Evolutionary conservation across 495 filamentous ascomycete genomes (phyloP).

Genomic region (Neurospora sublineolata): DNA sequence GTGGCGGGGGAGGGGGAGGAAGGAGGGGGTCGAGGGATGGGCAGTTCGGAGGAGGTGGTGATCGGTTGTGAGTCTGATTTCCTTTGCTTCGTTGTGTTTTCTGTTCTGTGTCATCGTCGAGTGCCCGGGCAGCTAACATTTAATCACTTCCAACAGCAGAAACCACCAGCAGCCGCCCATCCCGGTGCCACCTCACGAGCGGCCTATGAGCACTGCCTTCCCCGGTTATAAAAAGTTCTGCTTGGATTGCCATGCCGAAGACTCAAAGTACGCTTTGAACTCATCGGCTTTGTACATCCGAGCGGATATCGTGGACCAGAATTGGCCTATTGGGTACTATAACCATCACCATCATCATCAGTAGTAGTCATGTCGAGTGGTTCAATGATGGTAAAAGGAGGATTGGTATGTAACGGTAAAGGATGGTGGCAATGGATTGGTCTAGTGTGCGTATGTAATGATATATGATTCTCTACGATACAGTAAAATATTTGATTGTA

Average conservation of each 20-base stretch:
- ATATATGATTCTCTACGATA: neutral
- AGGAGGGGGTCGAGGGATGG: neutral
- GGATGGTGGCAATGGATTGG: neutral
- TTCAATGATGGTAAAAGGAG: neutral
- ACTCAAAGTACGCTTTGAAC: neutral
- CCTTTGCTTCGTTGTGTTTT: neutral
- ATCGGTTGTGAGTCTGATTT: neutral
- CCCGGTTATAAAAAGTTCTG: neutral
- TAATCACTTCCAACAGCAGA: neutral
- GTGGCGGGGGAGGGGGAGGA: neutral
- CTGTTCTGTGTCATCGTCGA: too few relatives aligned
- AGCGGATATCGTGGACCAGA: slow-evolving; percentile 3
- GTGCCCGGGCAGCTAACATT: neutral
- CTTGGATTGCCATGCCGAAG: neutral
- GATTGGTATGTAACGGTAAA: neutral
- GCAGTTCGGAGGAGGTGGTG: neutral
- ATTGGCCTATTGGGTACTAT: neutral
- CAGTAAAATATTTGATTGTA: neutral
- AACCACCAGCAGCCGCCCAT: neutral
- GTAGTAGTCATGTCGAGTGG: neutral
- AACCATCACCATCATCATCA: neutral
- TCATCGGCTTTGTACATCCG: slow-evolving; percentile 6
- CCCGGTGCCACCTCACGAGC: neutral
- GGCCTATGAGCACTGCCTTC: neutral
- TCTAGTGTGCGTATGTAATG: neutral